A percentile compares a stretch with the other conserved stretches of the same genome.
These are phyloP conservation scores for Blastocystis sp. DNA, from an alignment of 352 stramenopile genomes.

Conservation along the genomic window DNA sequence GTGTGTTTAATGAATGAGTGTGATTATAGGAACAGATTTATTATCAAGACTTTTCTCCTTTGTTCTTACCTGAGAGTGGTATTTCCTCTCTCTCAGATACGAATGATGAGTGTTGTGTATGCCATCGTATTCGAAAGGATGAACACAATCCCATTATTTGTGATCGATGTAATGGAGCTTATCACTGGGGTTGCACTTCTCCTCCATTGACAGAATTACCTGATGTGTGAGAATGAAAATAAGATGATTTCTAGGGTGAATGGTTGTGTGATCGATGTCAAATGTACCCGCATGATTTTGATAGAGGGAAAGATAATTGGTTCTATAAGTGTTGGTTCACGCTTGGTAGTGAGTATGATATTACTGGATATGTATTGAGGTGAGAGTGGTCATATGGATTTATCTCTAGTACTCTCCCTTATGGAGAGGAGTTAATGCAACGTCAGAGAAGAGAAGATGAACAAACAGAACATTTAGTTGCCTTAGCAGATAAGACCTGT, in stretches of 20 bases:
- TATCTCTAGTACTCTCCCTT: neutral
- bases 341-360: neutral
- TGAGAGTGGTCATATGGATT: neutral
- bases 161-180: slow-evolving; percentile 17
- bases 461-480: slow-evolving; percentile 29
- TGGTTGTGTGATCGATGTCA: slow-evolving; percentile 34
- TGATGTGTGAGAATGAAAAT: neutral
- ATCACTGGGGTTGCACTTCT: neutral
- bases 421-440: neutral
- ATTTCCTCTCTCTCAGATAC: neutral
- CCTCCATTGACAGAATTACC: neutral
- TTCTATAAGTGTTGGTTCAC: slow-evolving; percentile 42
- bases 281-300: slow-evolving; percentile 18
- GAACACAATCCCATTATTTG: neutral
- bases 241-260: neutral
- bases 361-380: slow-evolving; percentile 14
- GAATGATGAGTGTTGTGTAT: slow-evolving; percentile 30
- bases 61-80: neutral
- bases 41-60: slow-evolving; percentile 50
- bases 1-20: neutral
- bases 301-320: neutral
- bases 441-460: slow-evolving; percentile 23
- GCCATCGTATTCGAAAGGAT: neutral
- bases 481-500: neutral
- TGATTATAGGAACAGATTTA: slow-evolving; percentile 60